Conservation (phyloP, 2,329 filamentous ascomycete genomes). For the Colletotrichum cuscutae region DNA sequence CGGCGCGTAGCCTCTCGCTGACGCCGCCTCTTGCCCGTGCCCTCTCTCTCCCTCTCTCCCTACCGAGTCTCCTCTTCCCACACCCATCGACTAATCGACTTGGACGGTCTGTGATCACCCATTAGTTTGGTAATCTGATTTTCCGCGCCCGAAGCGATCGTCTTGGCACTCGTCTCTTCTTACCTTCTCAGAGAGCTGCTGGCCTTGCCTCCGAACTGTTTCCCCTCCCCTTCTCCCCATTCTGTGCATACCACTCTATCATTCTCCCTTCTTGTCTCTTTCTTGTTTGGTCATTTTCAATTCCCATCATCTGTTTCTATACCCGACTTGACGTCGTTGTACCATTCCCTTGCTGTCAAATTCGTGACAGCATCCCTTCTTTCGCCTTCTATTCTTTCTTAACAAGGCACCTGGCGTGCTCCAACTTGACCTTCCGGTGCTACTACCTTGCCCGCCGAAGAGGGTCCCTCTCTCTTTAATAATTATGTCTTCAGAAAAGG, state of each 20-base stretch:
- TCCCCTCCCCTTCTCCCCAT: not conserved
- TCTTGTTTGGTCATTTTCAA: slow-evolving; percentile 2
- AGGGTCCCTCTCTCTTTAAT: not conserved
- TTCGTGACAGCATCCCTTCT: not conserved
- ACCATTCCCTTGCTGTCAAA: not conserved
- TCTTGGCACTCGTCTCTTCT: slow-evolving; percentile 35
- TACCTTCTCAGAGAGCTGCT: slow-evolving; percentile 23
- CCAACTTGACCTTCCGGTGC: not conserved
- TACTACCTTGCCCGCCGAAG: not conserved
- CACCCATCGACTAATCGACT: not conserved
- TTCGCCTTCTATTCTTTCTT: not conserved
- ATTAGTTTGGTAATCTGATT: slow-evolving; percentile 26
- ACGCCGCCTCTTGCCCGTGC: not conserved
- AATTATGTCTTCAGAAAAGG: slow-evolving; percentile 34
- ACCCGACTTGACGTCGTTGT: not conserved
- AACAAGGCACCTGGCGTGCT: slow-evolving; percentile 33
- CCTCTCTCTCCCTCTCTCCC: not conserved
- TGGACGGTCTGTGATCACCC: not conserved
- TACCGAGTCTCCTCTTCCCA: too few relatives aligned
- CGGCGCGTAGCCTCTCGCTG: not conserved
- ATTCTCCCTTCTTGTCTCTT: not conserved
- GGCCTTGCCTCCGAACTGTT: not conserved
- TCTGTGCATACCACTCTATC: not conserved
- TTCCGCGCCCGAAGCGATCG: slow-evolving; percentile 21
- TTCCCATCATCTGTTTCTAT: not conserved